These are phyloP conservation scores for Mycothermus thermophilus DNA, from an alignment of 495 filamentous ascomycete species.

Conservation along the genomic window DNA sequence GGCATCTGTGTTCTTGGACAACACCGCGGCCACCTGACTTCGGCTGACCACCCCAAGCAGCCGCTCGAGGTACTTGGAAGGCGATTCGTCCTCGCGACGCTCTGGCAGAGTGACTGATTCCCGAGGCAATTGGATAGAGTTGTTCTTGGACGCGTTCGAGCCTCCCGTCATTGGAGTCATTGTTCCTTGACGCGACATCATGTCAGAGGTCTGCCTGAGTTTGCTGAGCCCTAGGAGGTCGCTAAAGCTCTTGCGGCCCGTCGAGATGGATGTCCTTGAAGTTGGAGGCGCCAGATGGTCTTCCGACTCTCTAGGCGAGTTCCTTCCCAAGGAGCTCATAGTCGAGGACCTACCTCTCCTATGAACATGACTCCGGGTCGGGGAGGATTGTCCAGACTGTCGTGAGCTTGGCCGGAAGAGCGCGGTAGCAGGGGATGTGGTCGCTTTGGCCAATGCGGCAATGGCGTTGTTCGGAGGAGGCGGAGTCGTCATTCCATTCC, in stretches of 20 bases:
- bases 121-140: constrained; percentile 50
- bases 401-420: constrained; percentile 51
- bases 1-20: constrained; percentile 70
- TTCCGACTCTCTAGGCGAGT: constrained; percentile 37
- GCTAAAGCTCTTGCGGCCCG: constrained; percentile 77
- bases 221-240: constrained; percentile 69
- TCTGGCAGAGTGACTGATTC: constrained; percentile 58
- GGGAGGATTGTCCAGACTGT: constrained; percentile 61
- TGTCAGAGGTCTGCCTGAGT: constrained; percentile 64
- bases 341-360: constrained; percentile 75
- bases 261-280: constrained; percentile 66
- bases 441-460: constrained; percentile 15
- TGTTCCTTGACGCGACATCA: constrained; percentile 42
- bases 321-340: constrained; percentile 54
- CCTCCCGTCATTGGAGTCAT: constrained; percentile 51
- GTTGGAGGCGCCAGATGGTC: constrained; percentile 43
- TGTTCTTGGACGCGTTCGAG: constrained; percentile 52
- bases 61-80: constrained; percentile 72
- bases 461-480: constrained; percentile 16
- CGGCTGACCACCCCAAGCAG: constrained; percentile 66
- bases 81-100: constrained; percentile 75
- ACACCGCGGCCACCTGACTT: constrained; percentile 62
- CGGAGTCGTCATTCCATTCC: constrained; percentile 25
- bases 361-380: constrained; percentile 39
- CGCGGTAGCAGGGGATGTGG: constrained; percentile 37